Evolutionary conservation across 169 alveolate genomes (phyloP), one percentile per base, ranked within the genome.

Genomic region (Plasmodium coatneyi): DNA sequence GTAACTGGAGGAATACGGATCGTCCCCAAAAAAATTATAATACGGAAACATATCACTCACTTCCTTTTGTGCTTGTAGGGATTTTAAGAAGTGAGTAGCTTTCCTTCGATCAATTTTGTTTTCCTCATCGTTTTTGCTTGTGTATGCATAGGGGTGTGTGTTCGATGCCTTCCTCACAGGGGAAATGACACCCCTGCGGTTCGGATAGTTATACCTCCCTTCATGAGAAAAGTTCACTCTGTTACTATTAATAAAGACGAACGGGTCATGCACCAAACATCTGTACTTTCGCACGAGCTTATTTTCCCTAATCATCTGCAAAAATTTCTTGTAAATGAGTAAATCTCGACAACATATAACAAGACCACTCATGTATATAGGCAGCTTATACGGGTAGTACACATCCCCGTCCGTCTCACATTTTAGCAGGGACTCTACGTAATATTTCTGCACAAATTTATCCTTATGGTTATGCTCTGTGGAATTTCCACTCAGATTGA

Each of bases 281-380:
- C 95, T 80, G 83, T 91, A 91, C 39, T 91, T 91, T 2, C 84
- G 74, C 82, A 91, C 82, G 7, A 91, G 30, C 78, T 91, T 91
- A 72, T 80, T 91, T 71, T 91, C 92, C 60, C 81, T 71, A 34
- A 91, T 91, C 92, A 91, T 81, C 54, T 82, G 70, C 19, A 91
- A 7, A 82, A 91, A 91, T 22, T 80, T 80, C 22, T 81, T 91
- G 72, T 91, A 91, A 46, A 91, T 81, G 36, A 43, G 39, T 43
- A 43, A 71, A 71, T 91, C 92, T 12, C 70, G 34, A 71, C 95
- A 91, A 71, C 95, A 91, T 91, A 91, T 91, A 0, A 91, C 80
- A 6, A 91, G 39, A 5, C 95, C 95, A 66, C 95, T 91, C 83
- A 91, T 91, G 19, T 91, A 91, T 80, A 80, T 80, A 19, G 95